Percentiles rank a stretch among this genome's conserved stretches.
These are phyloP conservation scores for Corynascus novoguineensis DNA, from an alignment of 495 filamentous ascomycete species.

Conservation along the genomic window DNA sequence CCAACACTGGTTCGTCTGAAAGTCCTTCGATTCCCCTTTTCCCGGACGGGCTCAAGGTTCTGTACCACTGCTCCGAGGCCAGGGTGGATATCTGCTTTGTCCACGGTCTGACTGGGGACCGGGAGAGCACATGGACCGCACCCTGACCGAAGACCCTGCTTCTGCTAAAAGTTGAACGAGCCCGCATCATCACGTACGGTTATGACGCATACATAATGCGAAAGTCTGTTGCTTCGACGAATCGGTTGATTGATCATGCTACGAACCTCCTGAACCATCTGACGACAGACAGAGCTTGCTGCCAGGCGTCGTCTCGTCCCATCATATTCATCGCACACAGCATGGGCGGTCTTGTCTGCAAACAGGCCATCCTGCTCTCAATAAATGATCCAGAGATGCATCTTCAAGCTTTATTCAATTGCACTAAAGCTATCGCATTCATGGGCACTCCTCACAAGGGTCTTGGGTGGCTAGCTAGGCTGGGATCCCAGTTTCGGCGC, in stretches of 20 bases:
- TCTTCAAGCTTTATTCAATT: no score
- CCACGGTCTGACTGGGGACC: slow-evolving; percentile 30
- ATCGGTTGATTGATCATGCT: slow-evolving; percentile 23
- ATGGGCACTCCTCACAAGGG: no score
- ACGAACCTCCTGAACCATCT: slow-evolving; percentile 21
- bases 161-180: slow-evolving; percentile 17
- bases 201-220: slow-evolving; percentile 27
- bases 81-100: slow-evolving; percentile 26
- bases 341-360: slow-evolving; percentile 41
- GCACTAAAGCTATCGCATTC: no score
- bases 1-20: slow-evolving; percentile 6
- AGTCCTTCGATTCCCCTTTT: slow-evolving; percentile 3
- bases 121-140: slow-evolving; percentile 27
- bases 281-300: slow-evolving; percentile 1
- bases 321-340: slow-evolving; percentile 32
- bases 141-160: slow-evolving; percentile 30
- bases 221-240: slow-evolving; percentile 7
- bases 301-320: slow-evolving; percentile 17
- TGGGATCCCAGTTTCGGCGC: no score
- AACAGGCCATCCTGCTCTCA: slow-evolving; percentile 25
- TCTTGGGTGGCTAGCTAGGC: no score
- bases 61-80: slow-evolving; percentile 18
- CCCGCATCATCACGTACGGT: slow-evolving; percentile 27
- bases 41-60: slow-evolving; percentile 17
- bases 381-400: no score